phyloP scores from a whole-genome alignment of 495 filamentous ascomycete species.

The Poronia punctata region DNA sequence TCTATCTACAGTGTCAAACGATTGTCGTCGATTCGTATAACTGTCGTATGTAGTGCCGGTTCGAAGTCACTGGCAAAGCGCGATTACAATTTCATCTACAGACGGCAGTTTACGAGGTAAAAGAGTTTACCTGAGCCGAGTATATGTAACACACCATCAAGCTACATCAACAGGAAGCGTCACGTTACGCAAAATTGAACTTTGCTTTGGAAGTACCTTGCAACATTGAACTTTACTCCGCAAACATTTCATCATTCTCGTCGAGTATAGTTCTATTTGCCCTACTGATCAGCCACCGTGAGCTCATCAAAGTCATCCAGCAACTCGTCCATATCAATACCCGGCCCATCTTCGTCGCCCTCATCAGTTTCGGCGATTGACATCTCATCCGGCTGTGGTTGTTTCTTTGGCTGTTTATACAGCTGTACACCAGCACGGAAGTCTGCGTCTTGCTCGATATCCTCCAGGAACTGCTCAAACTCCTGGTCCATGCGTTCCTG shows the following conservation, averaged over 20 bases:
- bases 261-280: neutral
- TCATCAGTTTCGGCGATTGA: constrained; percentile 60
- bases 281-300: constrained; percentile 49
- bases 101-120: too few relatives aligned
- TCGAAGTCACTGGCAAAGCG: too few relatives aligned
- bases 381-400: constrained; percentile 40
- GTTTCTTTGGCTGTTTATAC: constrained; percentile 59
- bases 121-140: too few relatives aligned
- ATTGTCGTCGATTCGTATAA: too few relatives aligned
- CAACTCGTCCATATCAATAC: constrained; percentile 76
- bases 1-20: too few relatives aligned
- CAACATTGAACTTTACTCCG: too few relatives aligned
- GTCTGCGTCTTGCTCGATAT: constrained; percentile 93
- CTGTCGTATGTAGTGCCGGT: too few relatives aligned
- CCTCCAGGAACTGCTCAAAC: constrained; percentile 93
- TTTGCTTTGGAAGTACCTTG: too few relatives aligned
- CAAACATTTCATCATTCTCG: constrained; percentile 1
- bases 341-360: constrained; percentile 60
- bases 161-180: too few relatives aligned
- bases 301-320: constrained; percentile 86
- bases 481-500: constrained; percentile 78
- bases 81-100: too few relatives aligned
- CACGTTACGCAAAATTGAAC: neutral
- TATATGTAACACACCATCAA: too few relatives aligned
- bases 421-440: constrained; percentile 73